Conservation (phyloP, 805 yeast genomes). For the Candida quercuum region DNA sequence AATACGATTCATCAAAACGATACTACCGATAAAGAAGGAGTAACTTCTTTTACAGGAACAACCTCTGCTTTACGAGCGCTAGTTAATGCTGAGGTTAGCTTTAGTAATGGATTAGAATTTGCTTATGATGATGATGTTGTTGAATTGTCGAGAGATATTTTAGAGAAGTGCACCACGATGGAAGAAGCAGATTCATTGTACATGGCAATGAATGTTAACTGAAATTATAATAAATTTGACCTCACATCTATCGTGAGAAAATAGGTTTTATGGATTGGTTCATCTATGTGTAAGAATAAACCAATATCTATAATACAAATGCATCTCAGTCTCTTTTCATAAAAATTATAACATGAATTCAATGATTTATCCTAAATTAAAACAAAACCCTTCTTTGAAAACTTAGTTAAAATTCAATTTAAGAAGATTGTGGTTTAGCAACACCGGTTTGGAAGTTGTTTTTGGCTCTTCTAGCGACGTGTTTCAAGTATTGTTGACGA, state of each 20-base stretch:
- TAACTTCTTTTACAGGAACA: too few species aligned
- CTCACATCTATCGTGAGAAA: not conserved
- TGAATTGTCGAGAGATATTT: constrained; percentile 63
- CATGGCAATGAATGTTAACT: constrained; percentile 51
- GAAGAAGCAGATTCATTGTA: constrained; percentile 78
- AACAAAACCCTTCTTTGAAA: constrained; percentile 6
- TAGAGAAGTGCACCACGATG: constrained; percentile 62
- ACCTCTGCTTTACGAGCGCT: constrained; percentile 6
- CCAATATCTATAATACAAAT: too few species aligned
- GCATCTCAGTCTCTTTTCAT: too few species aligned
- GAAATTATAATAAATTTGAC: too few species aligned
- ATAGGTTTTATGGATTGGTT: too few species aligned
- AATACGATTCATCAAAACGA: constrained; percentile 20
- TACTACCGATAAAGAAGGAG: too few species aligned
- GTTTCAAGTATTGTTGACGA: constrained; percentile 97
- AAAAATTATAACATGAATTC: constrained; percentile 12
- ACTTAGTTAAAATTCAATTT: constrained; percentile 27
- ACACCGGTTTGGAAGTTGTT: constrained; percentile 96
- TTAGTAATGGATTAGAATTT: constrained; percentile 56
- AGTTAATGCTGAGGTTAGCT: constrained; percentile 36
- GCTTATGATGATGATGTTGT: constrained; percentile 58
- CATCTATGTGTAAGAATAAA: too few species aligned
- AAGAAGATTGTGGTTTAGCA: constrained; percentile 62
- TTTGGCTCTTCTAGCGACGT: constrained; percentile 96
- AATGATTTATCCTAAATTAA: constrained; percentile 6